A percentile compares a stretch with the other conserved stretches of the same genome.
phyloP scores from a whole-genome alignment of 2,329 filamentous ascomycete species.

The Aspergillus sp. region DNA sequence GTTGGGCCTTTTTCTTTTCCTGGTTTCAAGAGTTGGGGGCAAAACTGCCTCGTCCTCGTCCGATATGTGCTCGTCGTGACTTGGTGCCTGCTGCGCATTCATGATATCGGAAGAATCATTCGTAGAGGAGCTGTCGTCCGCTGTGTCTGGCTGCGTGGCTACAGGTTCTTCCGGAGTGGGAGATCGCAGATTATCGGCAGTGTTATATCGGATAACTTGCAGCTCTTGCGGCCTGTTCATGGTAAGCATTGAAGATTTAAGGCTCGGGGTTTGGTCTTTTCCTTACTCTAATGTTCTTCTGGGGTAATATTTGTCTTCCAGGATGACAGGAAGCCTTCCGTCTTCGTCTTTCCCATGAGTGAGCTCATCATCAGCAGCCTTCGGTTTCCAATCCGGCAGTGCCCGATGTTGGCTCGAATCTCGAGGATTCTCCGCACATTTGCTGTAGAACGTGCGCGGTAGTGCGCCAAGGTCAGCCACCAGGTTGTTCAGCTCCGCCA shows the following conservation, averaged over 20 bases:
- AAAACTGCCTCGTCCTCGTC: constrained; percentile 22
- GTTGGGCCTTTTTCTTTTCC: constrained; percentile 30
- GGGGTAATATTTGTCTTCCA: constrained; percentile 61
- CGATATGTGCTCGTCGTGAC: constrained; percentile 10
- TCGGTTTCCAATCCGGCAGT: constrained; percentile 18
- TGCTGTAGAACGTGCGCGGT: constrained; percentile 34
- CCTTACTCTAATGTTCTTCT: constrained; percentile 58
- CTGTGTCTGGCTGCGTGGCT: constrained; percentile 45
- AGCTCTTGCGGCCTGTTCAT: constrained; percentile 39
- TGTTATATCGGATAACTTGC: constrained; percentile 29
- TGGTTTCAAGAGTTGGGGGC: constrained; percentile 36
- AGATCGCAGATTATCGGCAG: constrained; percentile 29
- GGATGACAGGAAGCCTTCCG: constrained; percentile 58
- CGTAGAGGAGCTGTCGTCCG: constrained; percentile 26
- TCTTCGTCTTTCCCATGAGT: constrained; percentile 28
- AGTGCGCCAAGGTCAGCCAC: constrained; percentile 56
- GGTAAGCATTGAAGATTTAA: not conserved
- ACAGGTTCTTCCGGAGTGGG: constrained; percentile 50
- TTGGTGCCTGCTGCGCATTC: constrained; percentile 7
- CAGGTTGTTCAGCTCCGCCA: constrained; percentile 57
- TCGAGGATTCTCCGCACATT: constrained; percentile 20
- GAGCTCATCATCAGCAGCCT: constrained; percentile 19
- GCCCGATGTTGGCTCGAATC: constrained; percentile 9
- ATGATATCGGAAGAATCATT: not conserved
- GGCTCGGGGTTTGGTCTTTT: not conserved